phyloP scores from a whole-genome alignment of 768 basidiomycete genomes.

The Lactarius sp. region DNA sequence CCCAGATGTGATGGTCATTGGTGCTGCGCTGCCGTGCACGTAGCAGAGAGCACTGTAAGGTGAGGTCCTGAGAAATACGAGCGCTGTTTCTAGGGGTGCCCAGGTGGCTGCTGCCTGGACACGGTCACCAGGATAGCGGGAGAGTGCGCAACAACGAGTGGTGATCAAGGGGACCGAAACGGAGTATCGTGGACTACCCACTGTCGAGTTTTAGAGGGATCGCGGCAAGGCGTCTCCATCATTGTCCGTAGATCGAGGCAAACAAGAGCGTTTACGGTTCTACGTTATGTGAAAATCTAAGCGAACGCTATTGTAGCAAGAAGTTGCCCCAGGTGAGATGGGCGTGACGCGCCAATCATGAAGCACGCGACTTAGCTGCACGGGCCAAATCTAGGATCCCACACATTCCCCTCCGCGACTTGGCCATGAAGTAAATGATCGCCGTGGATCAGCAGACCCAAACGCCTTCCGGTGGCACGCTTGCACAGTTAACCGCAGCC shows the following conservation, averaged over 20 bases:
- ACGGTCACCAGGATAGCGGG: conserved; percentile 24
- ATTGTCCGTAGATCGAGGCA: conserved; percentile 15
- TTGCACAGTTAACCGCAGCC: not conserved
- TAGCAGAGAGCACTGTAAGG: not conserved
- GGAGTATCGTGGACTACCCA: not conserved
- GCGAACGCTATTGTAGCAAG: conserved; percentile 16
- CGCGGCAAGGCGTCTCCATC: conserved; percentile 13
- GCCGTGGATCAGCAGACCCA: conserved; percentile 18
- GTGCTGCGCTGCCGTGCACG: not conserved
- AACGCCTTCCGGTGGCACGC: conserved; percentile 7
- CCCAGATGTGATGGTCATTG: conserved; percentile 5
- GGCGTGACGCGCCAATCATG: conserved; percentile 24
- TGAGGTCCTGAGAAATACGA: not conserved
- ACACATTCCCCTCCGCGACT: conserved; percentile 17
- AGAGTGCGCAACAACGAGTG: conserved; percentile 1
- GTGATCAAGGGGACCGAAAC: conserved; percentile 26
- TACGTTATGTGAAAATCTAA: conserved; percentile 18
- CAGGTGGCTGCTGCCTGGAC: conserved; percentile 20
- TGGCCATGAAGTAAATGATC: conserved; percentile 22
- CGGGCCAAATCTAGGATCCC: conserved; percentile 17
- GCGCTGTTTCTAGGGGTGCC: conserved; percentile 18
- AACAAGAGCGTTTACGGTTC: conserved; percentile 12
- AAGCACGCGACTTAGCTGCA: conserved; percentile 19
- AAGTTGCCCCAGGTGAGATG: conserved; percentile 16
- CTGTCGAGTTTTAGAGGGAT: conserved; percentile 22